A percentile compares a stretch with the other conserved stretches of the same genome.
Evolutionary conservation across 2,329 filamentous ascomycete genomes (phyloP).

Genomic region (Dissoconium aciculare): DNA sequence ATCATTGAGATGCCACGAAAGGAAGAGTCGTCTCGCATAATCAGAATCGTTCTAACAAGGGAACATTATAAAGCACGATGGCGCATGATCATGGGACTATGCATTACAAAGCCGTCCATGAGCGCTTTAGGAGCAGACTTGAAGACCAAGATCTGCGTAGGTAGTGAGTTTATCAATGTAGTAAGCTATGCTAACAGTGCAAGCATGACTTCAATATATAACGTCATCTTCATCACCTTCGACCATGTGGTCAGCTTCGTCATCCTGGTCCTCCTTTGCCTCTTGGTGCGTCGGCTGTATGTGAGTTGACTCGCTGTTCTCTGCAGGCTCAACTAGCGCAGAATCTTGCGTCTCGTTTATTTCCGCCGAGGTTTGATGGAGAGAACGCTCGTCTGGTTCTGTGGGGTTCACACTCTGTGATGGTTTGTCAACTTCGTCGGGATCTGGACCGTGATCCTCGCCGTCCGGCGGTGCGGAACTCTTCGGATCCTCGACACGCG

Average conservation of each 20-base stretch:
- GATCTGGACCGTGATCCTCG: not conserved
- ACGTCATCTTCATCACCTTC: conserved; percentile 82
- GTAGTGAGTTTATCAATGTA: too few species aligned
- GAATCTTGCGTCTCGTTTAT: conserved; percentile 6
- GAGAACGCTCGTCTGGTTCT: conserved; percentile 5
- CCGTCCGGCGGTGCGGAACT: too few species aligned
- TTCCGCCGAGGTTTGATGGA: conserved; percentile 2
- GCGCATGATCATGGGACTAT: too few species aligned
- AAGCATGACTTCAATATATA: conserved; percentile 65
- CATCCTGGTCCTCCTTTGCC: conserved; percentile 35
- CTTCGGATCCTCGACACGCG: not conserved
- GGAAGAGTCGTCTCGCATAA: too few species aligned
- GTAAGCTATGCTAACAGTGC: too few species aligned
- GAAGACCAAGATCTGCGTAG: too few species aligned
- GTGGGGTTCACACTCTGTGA: conserved; percentile 3
- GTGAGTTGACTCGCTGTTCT: conserved; percentile 7
- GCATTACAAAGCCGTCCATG: too few species aligned
- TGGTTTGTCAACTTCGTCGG: conserved; percentile 1
- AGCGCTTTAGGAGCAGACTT: too few species aligned
- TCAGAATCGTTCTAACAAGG: too few species aligned
- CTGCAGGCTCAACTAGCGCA: conserved; percentile 1
- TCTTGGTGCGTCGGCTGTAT: conserved; percentile 6
- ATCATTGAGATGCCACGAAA: too few species aligned
- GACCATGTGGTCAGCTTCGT: conserved; percentile 62
- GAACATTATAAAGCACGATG: too few species aligned